Percentiles rank a stretch among this genome's conserved stretches.
These are phyloP conservation scores for Cystobasidium ongulense DNA, from an alignment of 768 basidiomycete genomes.

Conservation along the genomic window DNA sequence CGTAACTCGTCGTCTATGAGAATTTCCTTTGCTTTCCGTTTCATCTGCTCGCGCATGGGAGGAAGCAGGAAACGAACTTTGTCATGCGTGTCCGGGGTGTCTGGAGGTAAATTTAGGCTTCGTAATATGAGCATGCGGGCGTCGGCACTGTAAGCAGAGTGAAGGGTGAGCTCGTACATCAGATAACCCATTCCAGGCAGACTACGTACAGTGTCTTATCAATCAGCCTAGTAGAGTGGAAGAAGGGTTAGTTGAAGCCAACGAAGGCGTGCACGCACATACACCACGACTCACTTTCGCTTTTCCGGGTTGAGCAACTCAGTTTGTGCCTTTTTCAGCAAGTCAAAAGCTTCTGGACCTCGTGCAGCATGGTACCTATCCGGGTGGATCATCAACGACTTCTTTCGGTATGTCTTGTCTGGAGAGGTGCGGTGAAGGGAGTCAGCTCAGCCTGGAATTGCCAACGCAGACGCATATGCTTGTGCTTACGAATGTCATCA, in stretches of 20 bases:
- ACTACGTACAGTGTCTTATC: slow-evolving; percentile 66
- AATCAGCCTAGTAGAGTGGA: slow-evolving; percentile 47
- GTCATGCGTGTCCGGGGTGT: slow-evolving; percentile 56
- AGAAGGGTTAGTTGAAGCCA: no score
- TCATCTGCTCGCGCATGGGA: slow-evolving; percentile 60
- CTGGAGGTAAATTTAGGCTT: slow-evolving; percentile 55
- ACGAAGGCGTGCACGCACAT: background rate
- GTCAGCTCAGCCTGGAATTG: background rate
- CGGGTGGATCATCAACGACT: slow-evolving; percentile 72
- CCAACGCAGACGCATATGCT: slow-evolving; percentile 25
- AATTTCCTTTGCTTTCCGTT: slow-evolving; percentile 67
- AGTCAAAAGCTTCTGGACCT: slow-evolving; percentile 85
- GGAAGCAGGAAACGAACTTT: slow-evolving; percentile 53
- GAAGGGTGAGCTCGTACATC: background rate
- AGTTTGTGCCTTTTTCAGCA: slow-evolving; percentile 86
- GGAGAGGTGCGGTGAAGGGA: background rate
- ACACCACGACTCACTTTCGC: slow-evolving; percentile 16
- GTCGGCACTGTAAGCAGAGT: slow-evolving; percentile 26
- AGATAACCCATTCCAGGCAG: background rate
- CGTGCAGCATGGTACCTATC: slow-evolving; percentile 86
- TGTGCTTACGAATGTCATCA: slow-evolving; percentile 55
- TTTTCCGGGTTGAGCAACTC: slow-evolving; percentile 52
- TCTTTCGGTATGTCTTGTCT: slow-evolving; percentile 45
- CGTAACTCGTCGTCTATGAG: slow-evolving; percentile 84
- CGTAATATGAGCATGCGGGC: slow-evolving; percentile 61